Conservation (phyloP, 140 eudicot species). For the Erigeron philadelphicus region DNA sequence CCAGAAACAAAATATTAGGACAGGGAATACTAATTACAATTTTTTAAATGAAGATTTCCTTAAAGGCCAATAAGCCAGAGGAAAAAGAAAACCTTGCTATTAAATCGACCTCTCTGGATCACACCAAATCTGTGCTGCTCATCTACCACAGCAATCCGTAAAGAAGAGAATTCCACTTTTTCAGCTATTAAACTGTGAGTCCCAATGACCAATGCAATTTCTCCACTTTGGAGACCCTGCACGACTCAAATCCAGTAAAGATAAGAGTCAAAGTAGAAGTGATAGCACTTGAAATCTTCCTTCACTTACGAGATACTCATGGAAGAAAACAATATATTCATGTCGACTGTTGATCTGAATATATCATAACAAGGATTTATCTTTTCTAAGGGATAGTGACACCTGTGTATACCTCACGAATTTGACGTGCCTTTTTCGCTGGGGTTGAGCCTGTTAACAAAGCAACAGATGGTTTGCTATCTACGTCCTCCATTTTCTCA, state of each 20-base stretch:
- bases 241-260: constrained; percentile 13
- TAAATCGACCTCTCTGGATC: constrained; percentile 89
- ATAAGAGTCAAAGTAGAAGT: constrained; percentile 6
- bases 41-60: background rate
- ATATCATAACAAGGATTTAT: constrained; percentile 9
- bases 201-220: constrained; percentile 76
- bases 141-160: constrained; percentile 83
- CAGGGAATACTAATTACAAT: constrained; percentile 2
- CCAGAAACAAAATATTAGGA: constrained; percentile 17
- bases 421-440: constrained; percentile 57
- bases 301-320: constrained; percentile 3
- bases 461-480: constrained; percentile 71
- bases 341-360: constrained; percentile 5
- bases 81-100: constrained; percentile 68
- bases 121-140: constrained; percentile 99
- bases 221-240: constrained; percentile 86
- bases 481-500: constrained; percentile 50
- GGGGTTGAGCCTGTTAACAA: constrained; percentile 91
- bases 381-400: constrained; percentile 4
- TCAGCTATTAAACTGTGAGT: constrained; percentile 92
- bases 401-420: constrained; percentile 52
- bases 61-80: background rate
- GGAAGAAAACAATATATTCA: background rate
- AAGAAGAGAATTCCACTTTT: constrained; percentile 69
- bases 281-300: constrained; percentile 1